These are phyloP conservation scores for Globisporangium nagaii DNA, from an alignment of 352 stramenopile genomes.

Conservation along the genomic window DNA sequence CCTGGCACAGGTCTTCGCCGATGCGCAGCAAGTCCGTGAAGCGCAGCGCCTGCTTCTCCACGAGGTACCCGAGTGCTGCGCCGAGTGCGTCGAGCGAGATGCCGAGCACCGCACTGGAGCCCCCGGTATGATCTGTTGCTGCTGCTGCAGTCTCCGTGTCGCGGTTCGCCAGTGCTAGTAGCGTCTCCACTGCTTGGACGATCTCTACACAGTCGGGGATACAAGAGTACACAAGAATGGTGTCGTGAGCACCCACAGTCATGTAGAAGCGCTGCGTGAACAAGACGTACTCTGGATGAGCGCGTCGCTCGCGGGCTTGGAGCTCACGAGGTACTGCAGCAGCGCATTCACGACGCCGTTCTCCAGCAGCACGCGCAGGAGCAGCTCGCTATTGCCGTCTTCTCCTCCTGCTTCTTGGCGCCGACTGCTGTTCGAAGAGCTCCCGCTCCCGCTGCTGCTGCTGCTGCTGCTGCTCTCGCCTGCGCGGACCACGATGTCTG, in stretches of 20 bases:
- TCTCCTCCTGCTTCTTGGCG: neutral
- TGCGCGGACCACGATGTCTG: neutral
- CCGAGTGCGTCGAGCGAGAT: constrained; percentile 35
- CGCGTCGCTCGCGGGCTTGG: neutral
- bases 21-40: constrained; percentile 48
- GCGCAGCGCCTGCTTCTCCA: constrained; percentile 26
- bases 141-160: neutral
- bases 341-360: constrained; percentile 4
- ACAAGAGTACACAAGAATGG: neutral
- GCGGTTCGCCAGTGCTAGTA: constrained; percentile 16
- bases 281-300: constrained; percentile 8
- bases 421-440: neutral
- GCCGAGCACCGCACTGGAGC: neutral
- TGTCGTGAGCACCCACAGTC: too few relatives aligned
- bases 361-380: neutral
- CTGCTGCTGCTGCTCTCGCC: constrained; percentile 3
- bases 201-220: constrained; percentile 14
- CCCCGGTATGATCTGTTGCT: neutral
- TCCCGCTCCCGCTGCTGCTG: too few relatives aligned
- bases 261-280: too few relatives aligned
- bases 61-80: constrained; percentile 28
- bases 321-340: constrained; percentile 8
- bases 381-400: too few relatives aligned
- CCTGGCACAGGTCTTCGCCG: constrained; percentile 30
- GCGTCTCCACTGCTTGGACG: constrained; percentile 18